Evolutionary conservation across 2,329 filamentous ascomycete genomes (phyloP).

Genomic region (Pseudopyricularia cyperi): DNA sequence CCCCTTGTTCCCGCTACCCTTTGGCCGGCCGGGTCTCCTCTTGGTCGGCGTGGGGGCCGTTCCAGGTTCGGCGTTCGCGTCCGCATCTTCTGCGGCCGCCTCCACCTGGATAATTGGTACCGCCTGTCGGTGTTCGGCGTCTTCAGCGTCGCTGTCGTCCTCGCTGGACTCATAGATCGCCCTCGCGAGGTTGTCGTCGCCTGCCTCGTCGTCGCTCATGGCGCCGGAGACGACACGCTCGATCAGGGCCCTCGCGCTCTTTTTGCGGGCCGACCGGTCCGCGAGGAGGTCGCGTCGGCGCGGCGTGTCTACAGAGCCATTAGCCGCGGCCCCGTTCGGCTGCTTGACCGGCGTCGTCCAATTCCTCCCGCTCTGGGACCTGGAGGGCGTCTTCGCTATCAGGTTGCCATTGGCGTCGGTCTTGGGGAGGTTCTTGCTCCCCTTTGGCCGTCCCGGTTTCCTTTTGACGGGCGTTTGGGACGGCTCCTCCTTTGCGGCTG

Average conservation of each 20-base stretch:
- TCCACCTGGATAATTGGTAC: constrained; percentile 11
- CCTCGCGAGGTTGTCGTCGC: constrained; percentile 53
- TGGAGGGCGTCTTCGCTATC: constrained; percentile 18
- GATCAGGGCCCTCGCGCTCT: constrained; percentile 67
- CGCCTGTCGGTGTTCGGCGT: constrained; percentile 1
- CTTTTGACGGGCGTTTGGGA: neutral
- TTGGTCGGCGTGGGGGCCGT: constrained; percentile 28
- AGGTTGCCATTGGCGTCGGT: neutral
- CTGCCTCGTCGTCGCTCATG: constrained; percentile 58
- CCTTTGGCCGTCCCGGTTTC: constrained; percentile 1
- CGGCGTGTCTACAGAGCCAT: no score
- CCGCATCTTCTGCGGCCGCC: constrained; percentile 16
- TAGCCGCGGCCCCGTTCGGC: constrained; percentile 20
- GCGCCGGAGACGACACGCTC: constrained; percentile 53
- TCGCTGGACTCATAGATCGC: constrained; percentile 52
- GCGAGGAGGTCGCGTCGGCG: constrained; percentile 55
- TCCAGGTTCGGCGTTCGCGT: constrained; percentile 7
- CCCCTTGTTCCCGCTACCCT: constrained; percentile 28
- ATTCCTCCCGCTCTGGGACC: constrained; percentile 18
- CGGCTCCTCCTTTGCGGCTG: no score
- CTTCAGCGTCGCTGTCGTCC: constrained; percentile 30
- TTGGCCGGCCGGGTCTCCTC: constrained; percentile 29
- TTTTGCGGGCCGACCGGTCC: constrained; percentile 75
- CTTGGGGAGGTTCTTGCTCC: neutral
- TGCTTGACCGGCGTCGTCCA: constrained; percentile 25